Percentiles rank a stretch among this genome's conserved stretches.
These are phyloP conservation scores for Hyaloperonospora brassicae DNA, from an alignment of 352 stramenopile species.

Conservation along the genomic window DNA sequence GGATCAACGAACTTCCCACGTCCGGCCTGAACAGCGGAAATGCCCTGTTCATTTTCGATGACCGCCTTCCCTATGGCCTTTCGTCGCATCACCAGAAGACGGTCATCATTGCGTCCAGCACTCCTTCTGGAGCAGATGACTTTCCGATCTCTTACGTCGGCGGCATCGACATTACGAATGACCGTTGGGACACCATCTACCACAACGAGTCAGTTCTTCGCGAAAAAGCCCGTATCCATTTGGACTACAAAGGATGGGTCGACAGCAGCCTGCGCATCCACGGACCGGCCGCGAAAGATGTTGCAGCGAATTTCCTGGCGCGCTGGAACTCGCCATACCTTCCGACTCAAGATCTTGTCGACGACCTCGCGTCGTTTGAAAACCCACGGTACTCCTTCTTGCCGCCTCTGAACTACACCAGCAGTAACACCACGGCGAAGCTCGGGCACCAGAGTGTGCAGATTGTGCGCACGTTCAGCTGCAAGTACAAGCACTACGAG, in stretches of 20 bases:
- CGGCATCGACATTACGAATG: slow-evolving; percentile 34
- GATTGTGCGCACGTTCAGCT: slow-evolving; percentile 2
- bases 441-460: neutral
- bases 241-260: slow-evolving; percentile 34
- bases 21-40: neutral
- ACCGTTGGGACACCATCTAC: slow-evolving; percentile 45
- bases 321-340: slow-evolving; percentile 38
- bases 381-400: slow-evolving; percentile 22
- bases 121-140: neutral
- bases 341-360: slow-evolving; percentile 10
- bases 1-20: neutral
- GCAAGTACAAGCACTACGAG: slow-evolving; percentile 2
- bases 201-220: slow-evolving; percentile 36
- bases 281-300: slow-evolving; percentile 9
- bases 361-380: slow-evolving; percentile 31
- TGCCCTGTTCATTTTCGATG: slow-evolving; percentile 2
- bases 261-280: slow-evolving; percentile 36
- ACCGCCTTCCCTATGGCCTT: neutral
- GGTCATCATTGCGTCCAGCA: neutral
- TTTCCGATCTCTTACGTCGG: slow-evolving; percentile 34
- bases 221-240: neutral
- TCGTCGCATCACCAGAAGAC: slow-evolving; percentile 2
- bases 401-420: neutral
- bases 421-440: slow-evolving; percentile 1
- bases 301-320: slow-evolving; percentile 37